Base-by-base conservation (phyloP, 2,329 filamentous ascomycete species). In the Neoascochyta sp. region DNA sequence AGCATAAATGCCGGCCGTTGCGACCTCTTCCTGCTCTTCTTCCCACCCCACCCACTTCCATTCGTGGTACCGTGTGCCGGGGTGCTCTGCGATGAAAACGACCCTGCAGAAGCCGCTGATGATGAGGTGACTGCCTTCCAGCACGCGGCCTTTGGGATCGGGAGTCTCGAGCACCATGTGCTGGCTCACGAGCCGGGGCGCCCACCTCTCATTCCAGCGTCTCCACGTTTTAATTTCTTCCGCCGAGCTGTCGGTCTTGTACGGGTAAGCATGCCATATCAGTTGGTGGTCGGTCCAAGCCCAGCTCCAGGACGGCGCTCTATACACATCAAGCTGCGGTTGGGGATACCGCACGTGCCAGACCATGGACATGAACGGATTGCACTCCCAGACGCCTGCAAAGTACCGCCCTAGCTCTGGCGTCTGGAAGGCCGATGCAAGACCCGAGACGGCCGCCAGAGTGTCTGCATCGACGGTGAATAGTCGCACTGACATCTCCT, bases 341-440 rank as follows among this genome's bases (percentile, higher is more conserved):
- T 29, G 24, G 7, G 22, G 13, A 10, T 7, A 24, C 3, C 20
- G 9, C 6, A 14, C 9, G 16, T 25, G 17, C 36, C 31, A 35
- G 3, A 4, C 13, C 36, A 39, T 39, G 15, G 31, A 39, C 2
- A 39, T 21, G 22, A 41, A 40, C 2, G 37, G 37, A 22, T 36
- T 40, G 9, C 19, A 27, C 11, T 21, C 16, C 32, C 32, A 36
- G 10, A 36, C 33, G 9, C 37, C 37, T 1, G 37, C 37, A 16
- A 40, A 30, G 20, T 36, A 36, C 3, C 16, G 10, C 4, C 37
- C 32, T 7, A 40, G 9, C 12, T 25, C 29, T 9, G 37, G 37
- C 6, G 22, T 12, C 12, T 26, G 11, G 7, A 36, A 5, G 14
- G 32, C 37, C 2, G 32, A n/a, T 2, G 37, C 32, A 9, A 36